These are phyloP conservation scores for Chloris gayana DNA, from an alignment of 176 grass and related monocot genomes.

Conservation along the genomic window DNA sequence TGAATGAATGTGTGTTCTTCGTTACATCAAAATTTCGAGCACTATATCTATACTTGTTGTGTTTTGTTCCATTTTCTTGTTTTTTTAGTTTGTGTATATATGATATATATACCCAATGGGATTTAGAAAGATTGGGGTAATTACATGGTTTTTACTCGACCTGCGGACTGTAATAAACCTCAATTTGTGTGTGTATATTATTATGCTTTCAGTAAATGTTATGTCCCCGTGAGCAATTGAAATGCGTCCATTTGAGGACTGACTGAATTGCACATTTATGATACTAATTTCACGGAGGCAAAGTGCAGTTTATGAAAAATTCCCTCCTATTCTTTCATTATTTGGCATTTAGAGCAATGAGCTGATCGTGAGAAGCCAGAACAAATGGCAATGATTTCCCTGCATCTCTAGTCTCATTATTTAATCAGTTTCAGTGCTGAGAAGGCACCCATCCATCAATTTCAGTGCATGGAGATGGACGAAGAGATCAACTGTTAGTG, in stretches of 20 bases:
- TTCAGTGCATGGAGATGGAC: neutral
- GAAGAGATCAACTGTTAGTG: neutral
- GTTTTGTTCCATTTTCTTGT: neutral
- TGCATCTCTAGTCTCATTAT: neutral
- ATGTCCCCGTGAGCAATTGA: neutral
- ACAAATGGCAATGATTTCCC: neutral
- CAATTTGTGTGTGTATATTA: constrained; percentile 29
- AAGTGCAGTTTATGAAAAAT: neutral
- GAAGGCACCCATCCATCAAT: neutral
- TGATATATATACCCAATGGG: constrained; percentile 31
- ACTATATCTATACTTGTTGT: constrained; percentile 12
- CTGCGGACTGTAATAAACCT: constrained; percentile 19
- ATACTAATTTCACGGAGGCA: neutral
- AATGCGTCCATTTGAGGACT: neutral
- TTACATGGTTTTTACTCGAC: constrained; percentile 7
- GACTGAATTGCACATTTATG: neutral
- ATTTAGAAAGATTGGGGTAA: constrained; percentile 28
- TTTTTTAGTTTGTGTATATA: constrained; percentile 21
- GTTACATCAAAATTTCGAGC: neutral
- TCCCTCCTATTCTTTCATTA: neutral
- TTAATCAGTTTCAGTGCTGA: neutral
- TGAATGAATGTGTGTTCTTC: neutral
- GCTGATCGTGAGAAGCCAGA: neutral
- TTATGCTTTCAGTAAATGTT: constrained; percentile 13
- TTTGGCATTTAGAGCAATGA: neutral